Conservation (phyloP, 495 filamentous ascomycete species). For the Apodospora peruviana region DNA sequence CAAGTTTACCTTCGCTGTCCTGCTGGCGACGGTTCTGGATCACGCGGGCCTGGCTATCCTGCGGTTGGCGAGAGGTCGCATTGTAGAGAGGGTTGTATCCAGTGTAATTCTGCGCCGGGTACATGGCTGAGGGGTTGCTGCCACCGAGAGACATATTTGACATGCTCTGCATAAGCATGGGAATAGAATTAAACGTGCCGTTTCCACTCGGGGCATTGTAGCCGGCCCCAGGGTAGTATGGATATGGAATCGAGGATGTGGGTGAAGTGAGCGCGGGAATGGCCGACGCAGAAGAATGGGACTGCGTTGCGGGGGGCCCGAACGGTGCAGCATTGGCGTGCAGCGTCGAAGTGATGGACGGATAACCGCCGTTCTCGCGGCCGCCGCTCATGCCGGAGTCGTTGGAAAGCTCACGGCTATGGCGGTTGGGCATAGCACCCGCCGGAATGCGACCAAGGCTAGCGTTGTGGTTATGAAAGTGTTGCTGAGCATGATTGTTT, state of each 20-base stretch:
- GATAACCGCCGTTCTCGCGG: conserved; percentile 44
- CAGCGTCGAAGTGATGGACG: conserved; percentile 60
- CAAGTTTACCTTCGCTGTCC: conserved; percentile 54
- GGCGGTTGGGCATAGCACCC: conserved; percentile 54
- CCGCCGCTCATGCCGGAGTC: conserved; percentile 35
- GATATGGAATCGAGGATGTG: conserved; percentile 32
- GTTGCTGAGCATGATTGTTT: conserved; percentile 68
- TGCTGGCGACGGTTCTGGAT: conserved; percentile 62
- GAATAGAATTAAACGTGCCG: conserved; percentile 40
- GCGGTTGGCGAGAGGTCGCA: conserved; percentile 30
- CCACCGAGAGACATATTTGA: conserved; percentile 48
- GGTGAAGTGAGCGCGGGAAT: conserved; percentile 31
- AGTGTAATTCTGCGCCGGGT: conserved; percentile 46
- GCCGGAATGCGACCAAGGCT: conserved; percentile 72
- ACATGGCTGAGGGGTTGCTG: conserved; percentile 31
- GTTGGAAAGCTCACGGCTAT: conserved; percentile 59
- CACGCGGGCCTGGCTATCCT: conserved; percentile 64
- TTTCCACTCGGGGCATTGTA: conserved; percentile 19
- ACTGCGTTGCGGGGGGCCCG: conserved; percentile 40
- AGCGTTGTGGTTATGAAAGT: conserved; percentile 76
- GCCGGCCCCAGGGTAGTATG: conserved; percentile 30
- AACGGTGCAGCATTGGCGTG: conserved; percentile 75
- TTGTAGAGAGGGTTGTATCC: conserved; percentile 40
- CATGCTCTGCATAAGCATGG: conserved; percentile 61
- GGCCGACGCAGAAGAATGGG: conserved; percentile 22